Evolutionary conservation across 345 rosid species (phyloP), one percentile per base, ranked within the genome.

Genomic region (Moricandia arvensis): DNA sequence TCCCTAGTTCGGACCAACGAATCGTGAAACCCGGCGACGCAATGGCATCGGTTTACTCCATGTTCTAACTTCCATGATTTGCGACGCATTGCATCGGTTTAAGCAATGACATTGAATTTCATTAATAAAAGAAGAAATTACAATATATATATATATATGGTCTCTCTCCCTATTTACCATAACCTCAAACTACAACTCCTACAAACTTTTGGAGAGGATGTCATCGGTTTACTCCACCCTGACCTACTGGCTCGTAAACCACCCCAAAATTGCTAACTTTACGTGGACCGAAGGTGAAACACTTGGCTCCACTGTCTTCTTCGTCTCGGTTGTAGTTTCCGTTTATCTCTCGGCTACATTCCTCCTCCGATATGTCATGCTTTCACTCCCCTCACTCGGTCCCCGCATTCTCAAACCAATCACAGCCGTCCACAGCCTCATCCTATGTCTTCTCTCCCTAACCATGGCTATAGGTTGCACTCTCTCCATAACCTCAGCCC

Each of bases 371-470:
- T 66, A 54, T 79, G 11, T 17, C 67, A 57, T 74, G 10, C 12
- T 41, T 65, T 72, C 80, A 27, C 74, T 49, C 66, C 84, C 81
- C 13, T 41, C 73, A 67, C 73, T 81, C 10, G 57, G 69, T 3
- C 67, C 90, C 6, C 69, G 35, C 17, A 13, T 89, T 75, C 86
- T 88, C 77, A 89, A 88, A 80, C 88, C 90, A 26, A 82, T 91
- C 81, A 83, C 96, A 0, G 93, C 93, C 80, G 12, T 87, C 74
- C 98, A 93, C 65, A 89, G 86, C 85, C 75, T 93, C 64, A 62
- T 78, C 74, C 94, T 91, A 71, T 69, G 75, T 71, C 79, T 85
- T 66, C 76, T 91, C 62, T 93, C 97, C 47, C 60, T 86, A 74
- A 35, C 74, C 84, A 88, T 91, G 93, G 90, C 98, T 13, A 37